Conservation (phyloP, 257 asterid species). For the Coffea eugenioides region DNA sequence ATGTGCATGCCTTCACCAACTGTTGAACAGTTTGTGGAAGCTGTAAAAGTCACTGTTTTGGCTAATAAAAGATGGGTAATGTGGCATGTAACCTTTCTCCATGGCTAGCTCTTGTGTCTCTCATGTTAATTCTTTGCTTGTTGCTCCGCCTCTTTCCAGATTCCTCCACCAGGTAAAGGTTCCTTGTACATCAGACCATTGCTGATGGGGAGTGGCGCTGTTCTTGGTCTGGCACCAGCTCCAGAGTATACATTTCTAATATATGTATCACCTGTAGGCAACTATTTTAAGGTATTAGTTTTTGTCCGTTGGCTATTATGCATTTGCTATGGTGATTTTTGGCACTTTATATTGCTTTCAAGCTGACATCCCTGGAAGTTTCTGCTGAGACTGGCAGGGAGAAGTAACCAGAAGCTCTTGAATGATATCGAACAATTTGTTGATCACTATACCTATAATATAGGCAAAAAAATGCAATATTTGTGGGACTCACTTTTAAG, state of each 20-base stretch:
- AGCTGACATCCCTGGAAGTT: neutral
- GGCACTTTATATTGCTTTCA: neutral
- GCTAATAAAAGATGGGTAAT: conserved; percentile 97
- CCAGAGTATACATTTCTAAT: conserved; percentile 92
- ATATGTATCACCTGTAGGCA: conserved; percentile 94
- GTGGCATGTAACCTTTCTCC: neutral
- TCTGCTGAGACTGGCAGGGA: neutral
- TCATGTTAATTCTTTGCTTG: neutral
- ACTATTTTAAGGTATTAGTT: conserved; percentile 80
- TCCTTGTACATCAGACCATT: conserved; percentile 85
- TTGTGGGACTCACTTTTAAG: neutral
- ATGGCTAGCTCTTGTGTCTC: neutral
- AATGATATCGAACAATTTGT: neutral
- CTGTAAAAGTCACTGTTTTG: conserved; percentile 77
- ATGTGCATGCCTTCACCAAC: conserved; percentile 98
- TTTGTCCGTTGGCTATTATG: neutral
- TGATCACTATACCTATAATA: neutral
- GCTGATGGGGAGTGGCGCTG: conserved; percentile 98
- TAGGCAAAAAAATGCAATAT: neutral
- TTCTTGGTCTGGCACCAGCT: conserved; percentile 97
- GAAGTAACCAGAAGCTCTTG: neutral
- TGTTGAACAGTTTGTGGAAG: conserved; percentile 84
- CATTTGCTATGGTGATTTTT: neutral
- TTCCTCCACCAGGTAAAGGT: conserved; percentile 98
- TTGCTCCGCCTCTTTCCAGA: conserved; percentile 42